These are phyloP conservation scores for Euphrasia arctica DNA, from an alignment of 305 asterid species.

Conservation along the genomic window DNA sequence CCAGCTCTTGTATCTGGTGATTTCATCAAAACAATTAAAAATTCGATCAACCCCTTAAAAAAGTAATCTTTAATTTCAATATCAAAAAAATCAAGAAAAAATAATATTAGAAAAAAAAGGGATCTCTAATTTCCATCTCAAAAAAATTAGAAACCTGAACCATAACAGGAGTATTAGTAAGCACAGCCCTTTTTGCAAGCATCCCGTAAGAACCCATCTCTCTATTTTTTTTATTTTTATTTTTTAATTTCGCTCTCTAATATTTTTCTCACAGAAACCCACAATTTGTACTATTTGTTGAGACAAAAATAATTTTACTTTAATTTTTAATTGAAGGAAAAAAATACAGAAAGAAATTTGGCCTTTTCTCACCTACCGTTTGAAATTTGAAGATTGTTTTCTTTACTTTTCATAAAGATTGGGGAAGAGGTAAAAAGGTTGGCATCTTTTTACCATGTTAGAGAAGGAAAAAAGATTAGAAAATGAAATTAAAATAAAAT, in stretches of 20 bases:
- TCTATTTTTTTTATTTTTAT: constrained; percentile 9
- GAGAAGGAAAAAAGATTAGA: not conserved
- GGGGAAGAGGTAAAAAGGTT: constrained; percentile 22
- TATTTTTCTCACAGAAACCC: constrained; percentile 11
- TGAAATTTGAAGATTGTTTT: constrained; percentile 17
- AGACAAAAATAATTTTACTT: constrained; percentile 6
- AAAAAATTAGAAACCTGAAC: constrained; percentile 62
- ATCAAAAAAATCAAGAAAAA: constrained; percentile 18
- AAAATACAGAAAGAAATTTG: constrained; percentile 12
- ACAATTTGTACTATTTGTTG: constrained; percentile 20
- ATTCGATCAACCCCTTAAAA: constrained; percentile 21
- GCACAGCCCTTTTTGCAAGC: constrained; percentile 84
- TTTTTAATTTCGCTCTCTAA: not conserved
- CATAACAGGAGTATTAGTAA: constrained; percentile 86
- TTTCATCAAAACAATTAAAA: constrained; percentile 25
- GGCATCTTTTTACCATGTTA: not conserved
- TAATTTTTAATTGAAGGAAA: not conserved
- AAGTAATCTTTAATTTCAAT: constrained; percentile 5
- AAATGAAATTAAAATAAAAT: no score
- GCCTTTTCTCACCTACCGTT: constrained; percentile 39
- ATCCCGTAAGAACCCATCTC: constrained; percentile 76
- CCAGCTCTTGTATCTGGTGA: constrained; percentile 80
- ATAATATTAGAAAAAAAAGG: constrained; percentile 16
- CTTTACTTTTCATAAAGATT: constrained; percentile 21
- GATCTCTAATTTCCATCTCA: constrained; percentile 21